phyloP scores from a whole-genome alignment of 2,329 filamentous ascomycete species.

The Epichloe amarillans region DNA sequence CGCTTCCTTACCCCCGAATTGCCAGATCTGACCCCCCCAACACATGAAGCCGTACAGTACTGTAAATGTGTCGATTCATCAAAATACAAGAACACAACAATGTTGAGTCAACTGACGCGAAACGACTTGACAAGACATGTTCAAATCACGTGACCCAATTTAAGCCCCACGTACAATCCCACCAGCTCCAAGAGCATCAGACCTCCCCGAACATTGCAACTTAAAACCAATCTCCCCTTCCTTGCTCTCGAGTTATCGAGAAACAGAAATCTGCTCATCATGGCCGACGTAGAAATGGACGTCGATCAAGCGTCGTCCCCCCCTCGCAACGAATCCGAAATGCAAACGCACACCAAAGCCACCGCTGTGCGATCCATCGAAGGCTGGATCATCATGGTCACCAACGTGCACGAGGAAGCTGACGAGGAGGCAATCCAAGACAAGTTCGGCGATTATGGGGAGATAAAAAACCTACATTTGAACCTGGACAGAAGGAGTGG shows the following conservation, averaged over 20 bases:
- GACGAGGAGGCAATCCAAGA: slow-evolving; percentile 74
- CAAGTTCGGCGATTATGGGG: slow-evolving; percentile 69
- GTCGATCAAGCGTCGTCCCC: slow-evolving; percentile 31
- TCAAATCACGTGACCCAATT: not conserved
- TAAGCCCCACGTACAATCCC: not conserved
- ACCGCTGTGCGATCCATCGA: slow-evolving; percentile 78
- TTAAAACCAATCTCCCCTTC: not conserved
- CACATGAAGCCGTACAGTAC: too few species aligned
- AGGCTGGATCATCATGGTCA: slow-evolving; percentile 79
- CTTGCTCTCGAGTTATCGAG: not conserved
- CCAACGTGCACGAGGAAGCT: slow-evolving; percentile 78
- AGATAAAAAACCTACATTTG: slow-evolving; percentile 77
- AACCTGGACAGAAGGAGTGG: slow-evolving; percentile 73
- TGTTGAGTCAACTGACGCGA: too few species aligned
- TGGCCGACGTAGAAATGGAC: slow-evolving; percentile 48
- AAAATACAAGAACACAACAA: too few species aligned
- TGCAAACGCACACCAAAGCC: slow-evolving; percentile 60
- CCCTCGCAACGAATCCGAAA: slow-evolving; percentile 43
- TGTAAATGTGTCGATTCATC: too few species aligned
- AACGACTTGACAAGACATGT: not conserved
- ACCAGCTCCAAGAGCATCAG: not conserved
- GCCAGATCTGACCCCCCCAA: too few species aligned
- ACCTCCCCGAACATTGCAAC: too few species aligned
- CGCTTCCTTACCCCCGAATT: too few species aligned
- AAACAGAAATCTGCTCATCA: slow-evolving; percentile 11